These are phyloP conservation scores for Pythium brachiatum DNA, from an alignment of 352 stramenopile genomes.

Conservation along the genomic window DNA sequence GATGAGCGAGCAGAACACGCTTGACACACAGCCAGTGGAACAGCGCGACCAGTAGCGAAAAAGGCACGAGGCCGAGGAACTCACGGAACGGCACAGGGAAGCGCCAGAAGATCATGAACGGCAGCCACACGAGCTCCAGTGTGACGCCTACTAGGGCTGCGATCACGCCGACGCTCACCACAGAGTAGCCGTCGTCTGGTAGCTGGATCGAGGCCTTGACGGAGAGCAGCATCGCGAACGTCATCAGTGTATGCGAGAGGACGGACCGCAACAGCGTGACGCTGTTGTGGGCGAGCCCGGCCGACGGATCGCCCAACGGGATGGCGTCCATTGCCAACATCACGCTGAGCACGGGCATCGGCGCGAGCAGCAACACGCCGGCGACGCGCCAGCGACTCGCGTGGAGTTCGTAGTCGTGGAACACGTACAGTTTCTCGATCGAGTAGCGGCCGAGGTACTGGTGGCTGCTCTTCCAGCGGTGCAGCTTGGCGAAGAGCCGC, in stretches of 20 bases:
- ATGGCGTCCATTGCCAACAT: neutral
- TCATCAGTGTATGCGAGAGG: slow-evolving; percentile 3
- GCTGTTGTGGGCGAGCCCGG: slow-evolving; percentile 1
- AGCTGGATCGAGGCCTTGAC: neutral
- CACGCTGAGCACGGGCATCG: neutral
- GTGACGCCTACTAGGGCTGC: neutral
- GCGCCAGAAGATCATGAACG: slow-evolving; percentile 14
- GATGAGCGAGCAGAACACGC: neutral
- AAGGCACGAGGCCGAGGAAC: slow-evolving; percentile 8
- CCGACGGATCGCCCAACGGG: neutral
- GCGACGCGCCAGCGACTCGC: neutral
- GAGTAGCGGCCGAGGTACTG: slow-evolving; percentile 1
- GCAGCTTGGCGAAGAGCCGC: neutral
- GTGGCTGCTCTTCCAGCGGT: slow-evolving; percentile 13
- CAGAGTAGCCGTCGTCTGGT: neutral
- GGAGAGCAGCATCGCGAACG: slow-evolving; percentile 5
- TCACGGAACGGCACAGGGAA: slow-evolving; percentile 17
- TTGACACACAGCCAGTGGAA: neutral
- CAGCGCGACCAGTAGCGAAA: neutral
- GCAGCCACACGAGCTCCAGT: slow-evolving; percentile 12
- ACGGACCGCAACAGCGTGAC: slow-evolving; percentile 1
- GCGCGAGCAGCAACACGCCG: slow-evolving; percentile 1
- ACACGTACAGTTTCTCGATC: neutral
- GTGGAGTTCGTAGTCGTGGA: neutral
- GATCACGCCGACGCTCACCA: neutral